Conservation (phyloP, 371 early-diverging fungal genomes). For the Mucor velutinosus region DNA sequence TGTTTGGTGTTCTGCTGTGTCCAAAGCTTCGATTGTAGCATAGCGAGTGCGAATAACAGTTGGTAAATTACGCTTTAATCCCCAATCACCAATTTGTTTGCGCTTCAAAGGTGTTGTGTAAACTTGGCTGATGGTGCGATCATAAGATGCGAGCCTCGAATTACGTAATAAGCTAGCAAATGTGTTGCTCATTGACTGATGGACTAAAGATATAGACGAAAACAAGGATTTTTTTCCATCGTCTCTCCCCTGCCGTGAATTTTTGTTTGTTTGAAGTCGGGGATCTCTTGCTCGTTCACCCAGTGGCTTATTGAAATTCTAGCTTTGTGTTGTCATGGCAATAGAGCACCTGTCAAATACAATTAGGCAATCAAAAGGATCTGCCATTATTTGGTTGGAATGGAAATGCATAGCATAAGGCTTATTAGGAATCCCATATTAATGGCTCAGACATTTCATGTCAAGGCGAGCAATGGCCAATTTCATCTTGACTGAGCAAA, state of each 20-base stretch:
- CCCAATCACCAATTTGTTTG: conserved; percentile 74
- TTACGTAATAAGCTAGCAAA: conserved; percentile 70
- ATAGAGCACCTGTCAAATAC: neutral
- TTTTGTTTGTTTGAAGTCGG: neutral
- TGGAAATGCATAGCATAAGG: neutral
- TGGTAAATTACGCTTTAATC: conserved; percentile 77
- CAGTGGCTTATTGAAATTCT: neutral
- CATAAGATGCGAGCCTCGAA: conserved; percentile 74
- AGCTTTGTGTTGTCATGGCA: neutral
- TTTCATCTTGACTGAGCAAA: neutral
- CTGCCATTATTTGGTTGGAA: neutral
- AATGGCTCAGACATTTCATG: neutral
- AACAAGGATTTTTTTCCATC: neutral
- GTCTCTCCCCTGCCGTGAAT: neutral
- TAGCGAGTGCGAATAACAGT: conserved; percentile 61
- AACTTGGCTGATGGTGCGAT: conserved; percentile 70
- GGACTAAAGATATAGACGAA: neutral
- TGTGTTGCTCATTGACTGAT: conserved; percentile 24
- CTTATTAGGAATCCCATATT: neutral
- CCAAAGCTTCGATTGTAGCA: conserved; percentile 64
- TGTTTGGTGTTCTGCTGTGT: conserved; percentile 75
- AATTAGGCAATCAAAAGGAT: neutral
- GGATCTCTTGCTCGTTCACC: neutral
- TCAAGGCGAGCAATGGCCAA: neutral
- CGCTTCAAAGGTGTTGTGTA: conserved; percentile 62